Percentiles rank a stretch among this genome's conserved stretches.
Evolutionary conservation across 2,329 filamentous ascomycete genomes (phyloP).

Genomic region (Myriosclerotinia duriaeana): DNA sequence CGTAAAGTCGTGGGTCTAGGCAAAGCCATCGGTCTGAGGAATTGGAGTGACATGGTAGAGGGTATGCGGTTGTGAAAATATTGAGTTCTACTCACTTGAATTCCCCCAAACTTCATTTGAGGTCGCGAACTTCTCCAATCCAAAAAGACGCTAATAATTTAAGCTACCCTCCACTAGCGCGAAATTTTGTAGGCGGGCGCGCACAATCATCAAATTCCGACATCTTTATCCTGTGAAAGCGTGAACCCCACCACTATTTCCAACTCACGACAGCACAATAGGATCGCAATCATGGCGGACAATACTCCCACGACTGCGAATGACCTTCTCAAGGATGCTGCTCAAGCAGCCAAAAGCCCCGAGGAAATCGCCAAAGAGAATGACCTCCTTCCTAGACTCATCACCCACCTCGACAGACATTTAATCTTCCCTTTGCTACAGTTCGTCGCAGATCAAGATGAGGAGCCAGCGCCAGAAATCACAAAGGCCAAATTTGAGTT

Average conservation of each 20-base stretch:
- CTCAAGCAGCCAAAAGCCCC: conserved; percentile 47
- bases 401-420: conserved; percentile 91
- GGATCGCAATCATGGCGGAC: conserved; percentile 51
- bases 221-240: conserved; percentile 23
- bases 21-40: conserved; percentile 39
- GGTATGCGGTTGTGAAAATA: conserved; percentile 15
- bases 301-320: conserved; percentile 35
- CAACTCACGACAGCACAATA: conserved; percentile 27
- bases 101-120: conserved; percentile 6
- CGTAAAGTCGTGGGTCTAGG: conserved; percentile 37
- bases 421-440: conserved; percentile 95
- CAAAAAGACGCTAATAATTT: conserved; percentile 22
- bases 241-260: conserved; percentile 25
- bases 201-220: conserved; percentile 32
- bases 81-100: neutral
- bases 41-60: conserved; percentile 35
- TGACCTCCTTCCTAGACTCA: conserved; percentile 76
- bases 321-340: conserved; percentile 27
- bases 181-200: conserved; percentile 28
- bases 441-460: conserved; percentile 80
- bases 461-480: conserved; percentile 72
- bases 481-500: conserved; percentile 88
- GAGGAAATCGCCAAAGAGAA: conserved; percentile 51
- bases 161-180: conserved; percentile 27
- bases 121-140: conserved; percentile 22